Conservation (phyloP, 1,284 basidiomycete species). For the Vanrija pseudolonga region DNA sequence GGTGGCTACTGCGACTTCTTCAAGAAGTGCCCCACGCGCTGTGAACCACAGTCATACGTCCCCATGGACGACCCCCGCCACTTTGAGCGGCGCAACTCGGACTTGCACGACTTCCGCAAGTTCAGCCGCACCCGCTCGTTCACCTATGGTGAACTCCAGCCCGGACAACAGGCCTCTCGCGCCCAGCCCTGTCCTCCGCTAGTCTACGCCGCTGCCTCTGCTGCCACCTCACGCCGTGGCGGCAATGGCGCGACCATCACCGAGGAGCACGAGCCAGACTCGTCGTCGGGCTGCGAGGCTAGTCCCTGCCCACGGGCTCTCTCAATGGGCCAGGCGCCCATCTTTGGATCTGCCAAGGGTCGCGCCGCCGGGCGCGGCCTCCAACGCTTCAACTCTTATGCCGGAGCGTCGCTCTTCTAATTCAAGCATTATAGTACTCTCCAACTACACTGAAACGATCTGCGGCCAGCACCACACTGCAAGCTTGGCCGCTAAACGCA, state of each 20-base stretch:
- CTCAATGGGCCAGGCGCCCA: slow-evolving; percentile 30
- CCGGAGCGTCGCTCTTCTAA: slow-evolving; percentile 3
- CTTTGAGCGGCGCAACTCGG: slow-evolving; percentile 70
- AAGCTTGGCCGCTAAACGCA: background rate
- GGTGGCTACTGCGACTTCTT: slow-evolving; percentile 92
- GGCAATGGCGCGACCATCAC: slow-evolving; percentile 22
- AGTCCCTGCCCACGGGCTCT: slow-evolving; percentile 35
- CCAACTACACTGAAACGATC: background rate
- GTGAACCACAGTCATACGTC: slow-evolving; percentile 78
- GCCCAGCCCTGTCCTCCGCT: slow-evolving; percentile 34
- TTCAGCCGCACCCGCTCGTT: slow-evolving; percentile 80
- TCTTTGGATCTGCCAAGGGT: slow-evolving; percentile 44
- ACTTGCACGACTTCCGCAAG: slow-evolving; percentile 86
- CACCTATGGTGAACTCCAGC: slow-evolving; percentile 66
- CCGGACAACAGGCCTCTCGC: slow-evolving; percentile 12
- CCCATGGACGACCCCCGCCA: slow-evolving; percentile 91
- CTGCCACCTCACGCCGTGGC: slow-evolving; percentile 31
- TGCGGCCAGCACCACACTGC: background rate
- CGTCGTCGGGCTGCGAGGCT: slow-evolving; percentile 24
- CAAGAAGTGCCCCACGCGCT: slow-evolving; percentile 62
- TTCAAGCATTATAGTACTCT: too few species aligned
- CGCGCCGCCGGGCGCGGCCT: slow-evolving; percentile 21
- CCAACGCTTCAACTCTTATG: slow-evolving; percentile 13
- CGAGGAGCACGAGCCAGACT: slow-evolving; percentile 37
- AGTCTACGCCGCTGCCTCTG: slow-evolving; percentile 42